Evolutionary conservation across 2,329 filamentous ascomycete genomes (phyloP).

Genomic region (Sclerotinia subarctica): DNA sequence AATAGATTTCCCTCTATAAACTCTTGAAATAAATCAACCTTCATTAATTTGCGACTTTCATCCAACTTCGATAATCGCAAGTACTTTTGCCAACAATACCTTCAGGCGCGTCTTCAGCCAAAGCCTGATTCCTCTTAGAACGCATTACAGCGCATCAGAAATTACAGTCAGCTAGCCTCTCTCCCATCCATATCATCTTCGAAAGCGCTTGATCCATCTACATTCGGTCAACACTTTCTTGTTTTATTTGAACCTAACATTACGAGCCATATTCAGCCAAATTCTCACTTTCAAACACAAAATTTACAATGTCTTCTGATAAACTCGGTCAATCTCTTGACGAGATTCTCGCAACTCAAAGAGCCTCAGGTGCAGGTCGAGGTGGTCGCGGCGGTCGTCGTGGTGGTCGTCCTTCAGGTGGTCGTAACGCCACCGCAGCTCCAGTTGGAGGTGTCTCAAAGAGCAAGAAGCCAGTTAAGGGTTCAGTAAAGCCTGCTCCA

Average conservation of each 20-base stretch:
- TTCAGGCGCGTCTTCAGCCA: constrained; percentile 18
- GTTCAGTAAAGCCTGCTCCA: constrained; percentile 58
- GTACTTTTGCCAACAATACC: constrained; percentile 27
- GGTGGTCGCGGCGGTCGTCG: constrained; percentile 46
- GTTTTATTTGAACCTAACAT: constrained; percentile 37
- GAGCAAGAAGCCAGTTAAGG: constrained; percentile 60
- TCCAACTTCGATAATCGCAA: constrained; percentile 34
- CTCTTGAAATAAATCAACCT: background rate
- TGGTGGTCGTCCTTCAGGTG: constrained; percentile 46
- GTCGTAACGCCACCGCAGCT: constrained; percentile 46
- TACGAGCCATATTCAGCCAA: constrained; percentile 32
- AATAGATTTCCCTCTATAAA: background rate
- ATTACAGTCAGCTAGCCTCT: constrained; percentile 35
- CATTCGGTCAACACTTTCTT: constrained; percentile 30
- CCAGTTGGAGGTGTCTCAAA: constrained; percentile 86
- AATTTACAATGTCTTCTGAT: constrained; percentile 75
- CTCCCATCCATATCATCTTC: constrained; percentile 27
- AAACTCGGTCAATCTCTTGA: constrained; percentile 97
- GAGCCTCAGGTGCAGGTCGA: constrained; percentile 27
- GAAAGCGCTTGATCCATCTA: constrained; percentile 28
- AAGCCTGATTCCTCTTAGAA: constrained; percentile 30
- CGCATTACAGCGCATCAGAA: constrained; percentile 31
- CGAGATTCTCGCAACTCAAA: constrained; percentile 78
- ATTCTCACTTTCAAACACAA: constrained; percentile 30
- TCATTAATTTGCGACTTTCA: constrained; percentile 17